These are phyloP conservation scores for Carallia pectinifolia DNA, from an alignment of 345 rosid species.

Conservation along the genomic window DNA sequence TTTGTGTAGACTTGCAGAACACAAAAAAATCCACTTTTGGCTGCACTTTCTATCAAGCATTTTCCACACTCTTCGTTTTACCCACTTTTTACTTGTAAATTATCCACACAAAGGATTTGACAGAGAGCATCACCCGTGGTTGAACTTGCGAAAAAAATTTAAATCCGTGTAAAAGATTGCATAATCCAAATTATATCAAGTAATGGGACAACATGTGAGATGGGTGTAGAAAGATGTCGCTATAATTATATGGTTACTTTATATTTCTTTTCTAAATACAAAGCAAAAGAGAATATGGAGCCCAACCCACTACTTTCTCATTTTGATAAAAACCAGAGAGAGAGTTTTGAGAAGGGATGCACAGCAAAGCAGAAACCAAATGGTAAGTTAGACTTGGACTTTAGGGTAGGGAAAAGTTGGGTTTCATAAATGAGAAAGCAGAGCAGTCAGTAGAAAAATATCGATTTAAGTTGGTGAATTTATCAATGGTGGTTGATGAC, in stretches of 20 bases:
- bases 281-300: no score
- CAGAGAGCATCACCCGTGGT: not conserved
- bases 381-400: constrained; percentile 7
- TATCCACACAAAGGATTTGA: not conserved
- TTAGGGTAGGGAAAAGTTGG: constrained; percentile 15
- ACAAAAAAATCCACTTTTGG: not conserved
- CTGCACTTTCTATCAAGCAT: not conserved
- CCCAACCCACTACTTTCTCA: no score
- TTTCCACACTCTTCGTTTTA: not conserved
- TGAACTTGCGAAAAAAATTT: no score
- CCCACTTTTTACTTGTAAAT: not conserved
- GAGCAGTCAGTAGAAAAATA: constrained; percentile 10
- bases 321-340: not conserved
- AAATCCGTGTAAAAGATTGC: no score
- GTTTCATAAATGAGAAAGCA: constrained; percentile 40
- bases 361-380: constrained; percentile 11
- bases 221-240: no score
- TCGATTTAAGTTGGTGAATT: constrained; percentile 31
- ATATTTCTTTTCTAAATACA: no score
- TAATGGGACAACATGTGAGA: no score
- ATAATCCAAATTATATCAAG: no score
- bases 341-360: constrained; percentile 7
- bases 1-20: constrained; percentile 3
- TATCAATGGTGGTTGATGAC: constrained; percentile 24
- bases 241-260: no score